Base-by-base conservation (phyloP, 805 yeast genomes). In the Barnettozyma populi region DNA sequence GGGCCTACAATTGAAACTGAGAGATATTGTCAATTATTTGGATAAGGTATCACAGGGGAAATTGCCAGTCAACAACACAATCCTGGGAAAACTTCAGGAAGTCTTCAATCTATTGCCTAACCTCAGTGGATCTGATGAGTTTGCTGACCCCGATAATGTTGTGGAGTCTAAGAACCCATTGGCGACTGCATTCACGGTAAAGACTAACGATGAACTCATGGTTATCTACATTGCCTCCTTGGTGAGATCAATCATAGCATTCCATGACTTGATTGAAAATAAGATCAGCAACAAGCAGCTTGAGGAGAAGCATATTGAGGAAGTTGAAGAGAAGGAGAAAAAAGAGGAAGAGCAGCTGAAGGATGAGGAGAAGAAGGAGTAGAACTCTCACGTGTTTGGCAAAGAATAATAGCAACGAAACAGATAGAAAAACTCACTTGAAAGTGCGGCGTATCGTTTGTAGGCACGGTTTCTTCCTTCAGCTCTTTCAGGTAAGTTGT, bases 151-250 rank as follows among this genome's bases (percentile, higher is more conserved):
- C 14, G 53, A 57, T 18, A 58, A 57, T 18, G 55, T 58, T 7
- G 62, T 61, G 13, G 52, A 64, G 36, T 57, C 70, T n/a, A 60
- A 69, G 18, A 78, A 74, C 55, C 82, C 80, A 29, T 72, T 94
- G 52, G 74, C 85, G 19, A 76, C 83, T 45, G 95, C 98, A 2
- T 85, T 92, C 63, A 90, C 95, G 1, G 77, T 86, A 39, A 94
- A 92, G 69, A 89, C 99, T 3, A 95, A 94, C 63, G 99, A 94
- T 63, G 96, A 94, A 67, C 74, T 95, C 57, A 92, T 95, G 99
- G 78, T 89, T 62, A 80, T 94, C 23, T 95, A 95, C 65, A 81
- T 94, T 55, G 80, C 94, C 60, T 84, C 92, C 44, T 72, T 94
- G 59, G 96, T 94, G 21, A 79, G 98, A 63, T 86, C 98, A 6